Base-by-base conservation (phyloP, 257 asterid genomes). In the Solanum okadae region DNA sequence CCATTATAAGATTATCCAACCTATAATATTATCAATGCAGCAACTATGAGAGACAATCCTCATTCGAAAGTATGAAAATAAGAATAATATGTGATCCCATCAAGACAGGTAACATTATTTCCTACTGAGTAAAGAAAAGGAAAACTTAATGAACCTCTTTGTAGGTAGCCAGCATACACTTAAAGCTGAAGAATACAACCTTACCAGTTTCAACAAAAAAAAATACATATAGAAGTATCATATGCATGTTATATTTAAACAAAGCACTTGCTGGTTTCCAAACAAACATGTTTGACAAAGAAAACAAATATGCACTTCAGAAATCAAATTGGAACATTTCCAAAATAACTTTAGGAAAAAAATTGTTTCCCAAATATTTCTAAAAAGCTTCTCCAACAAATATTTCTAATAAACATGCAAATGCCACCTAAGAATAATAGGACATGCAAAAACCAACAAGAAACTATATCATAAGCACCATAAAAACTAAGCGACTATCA, bases 1-100 rank as follows among this genome's bases (percentile, higher is more conserved):
- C 99, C 92, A 95, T 90, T 40, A 96, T 94, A 90, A 96, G 98
- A 91, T 93, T 93, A 89, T 95, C 99, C 97, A 95, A 90, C 97
- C 99, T 96, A 90, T 68, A 87, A 84, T 31, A 49, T 49, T 44
- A 79, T 49, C 67, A 82, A 82, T 29, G 42, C 44, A 49, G 27
- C 70, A 49, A 49, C 70, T 29, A 82, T 82, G 86, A 82, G 86
- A 18, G n/a, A 79, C n/a, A 44, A 44, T 16, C 85, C 49, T 44
- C 67, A 46, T 44, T 44, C 85, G 25, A 27, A 78, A 42, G 65
- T 25, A 78, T 40, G 67, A 44, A 79, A 44, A 79, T 27, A 46
- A 79, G 67, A 79, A 79, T 79, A 79, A 25, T 27, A 44, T 27
- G 85, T 27, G 67, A 79, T 29, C 44, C 29, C 27, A 49, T 52